Conservation (phyloP, 768 basidiomycete species). For the Pisolithus orientalis region DNA sequence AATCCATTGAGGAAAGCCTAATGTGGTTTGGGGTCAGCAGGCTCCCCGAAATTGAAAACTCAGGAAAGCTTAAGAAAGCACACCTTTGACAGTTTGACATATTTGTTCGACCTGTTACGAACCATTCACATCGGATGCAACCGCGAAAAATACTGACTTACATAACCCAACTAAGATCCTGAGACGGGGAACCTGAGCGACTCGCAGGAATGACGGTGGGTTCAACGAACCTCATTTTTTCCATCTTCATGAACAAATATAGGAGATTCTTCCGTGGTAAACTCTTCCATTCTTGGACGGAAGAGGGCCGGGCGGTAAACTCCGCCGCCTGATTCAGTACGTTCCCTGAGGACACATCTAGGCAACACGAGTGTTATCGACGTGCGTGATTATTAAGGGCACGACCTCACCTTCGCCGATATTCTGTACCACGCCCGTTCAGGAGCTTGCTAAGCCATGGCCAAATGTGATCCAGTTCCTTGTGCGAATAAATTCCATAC, state of each 20-base stretch:
- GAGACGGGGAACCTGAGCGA: not conserved
- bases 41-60: not conserved
- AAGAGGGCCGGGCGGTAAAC: constrained; percentile 44
- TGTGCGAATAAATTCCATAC: constrained; percentile 41
- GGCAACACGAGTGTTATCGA: not conserved
- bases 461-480: constrained; percentile 39
- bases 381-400: not conserved
- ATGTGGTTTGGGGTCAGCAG: not conserved
- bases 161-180: constrained; percentile 49
- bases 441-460: constrained; percentile 32
- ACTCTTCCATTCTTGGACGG: constrained; percentile 27
- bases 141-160: constrained; percentile 20
- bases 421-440: constrained; percentile 37
- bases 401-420: constrained; percentile 35
- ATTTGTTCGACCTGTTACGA: not conserved
- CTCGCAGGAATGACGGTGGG: not conserved
- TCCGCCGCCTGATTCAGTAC: constrained; percentile 30
- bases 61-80: not conserved
- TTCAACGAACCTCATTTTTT: not conserved
- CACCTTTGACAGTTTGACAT: constrained; percentile 3
- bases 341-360: constrained; percentile 39
- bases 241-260: not conserved
- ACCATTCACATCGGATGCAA: not conserved
- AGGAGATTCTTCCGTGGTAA: not conserved
- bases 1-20: constrained; percentile 6